Base-by-base conservation (phyloP, 2,329 filamentous ascomycete genomes). In the Alternaria brassicae region DNA sequence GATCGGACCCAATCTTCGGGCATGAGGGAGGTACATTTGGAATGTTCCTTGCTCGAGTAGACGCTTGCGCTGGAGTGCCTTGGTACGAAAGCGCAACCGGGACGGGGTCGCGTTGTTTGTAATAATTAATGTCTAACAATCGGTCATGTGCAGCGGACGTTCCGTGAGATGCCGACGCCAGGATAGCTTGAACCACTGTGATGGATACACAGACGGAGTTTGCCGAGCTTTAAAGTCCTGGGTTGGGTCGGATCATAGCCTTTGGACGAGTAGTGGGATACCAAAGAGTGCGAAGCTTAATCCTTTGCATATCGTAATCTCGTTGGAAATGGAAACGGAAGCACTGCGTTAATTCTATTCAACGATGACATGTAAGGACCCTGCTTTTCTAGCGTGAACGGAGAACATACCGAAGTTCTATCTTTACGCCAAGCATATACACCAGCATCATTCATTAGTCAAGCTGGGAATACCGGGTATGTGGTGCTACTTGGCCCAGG, bases 371-470 rank as follows among this genome's bases (percentile, higher is more conserved):
- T 23, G 37, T 36, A n/a, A 55, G 51, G 42, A 23, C n/a, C 28
- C 23, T 21, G 23, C 41, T 39, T 19, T 30, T 28, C 15, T 53
- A 55, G 44, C 39, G 51, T 27, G 28, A 30, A 15, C 57, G 57
- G 57, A 60, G 47, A 17, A 41, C 39, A 41, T 47, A 34, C 53
- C 53, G 21, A 40, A 45, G 39, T 27, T 12, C 42, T 47, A 21
- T 12, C 37, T 36, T 32, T 40, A 30, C 51, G 45, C 56, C 51
- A 50, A 36, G 30, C 27, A 48, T 45, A 41, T 40, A 39, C 32
- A 39, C 39, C 28, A 50, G 32, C 15, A 44, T 45, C 30, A 40
- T 56, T 45, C 30, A 40, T 56, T 47, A 30, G 40, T 56, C 57
- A 36, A 42, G 23, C 27, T 21, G 28, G 19, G 34, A 15, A 19